Base-by-base conservation (phyloP, 768 basidiomycete genomes). In the Chalciporus sphaerocephalus region DNA sequence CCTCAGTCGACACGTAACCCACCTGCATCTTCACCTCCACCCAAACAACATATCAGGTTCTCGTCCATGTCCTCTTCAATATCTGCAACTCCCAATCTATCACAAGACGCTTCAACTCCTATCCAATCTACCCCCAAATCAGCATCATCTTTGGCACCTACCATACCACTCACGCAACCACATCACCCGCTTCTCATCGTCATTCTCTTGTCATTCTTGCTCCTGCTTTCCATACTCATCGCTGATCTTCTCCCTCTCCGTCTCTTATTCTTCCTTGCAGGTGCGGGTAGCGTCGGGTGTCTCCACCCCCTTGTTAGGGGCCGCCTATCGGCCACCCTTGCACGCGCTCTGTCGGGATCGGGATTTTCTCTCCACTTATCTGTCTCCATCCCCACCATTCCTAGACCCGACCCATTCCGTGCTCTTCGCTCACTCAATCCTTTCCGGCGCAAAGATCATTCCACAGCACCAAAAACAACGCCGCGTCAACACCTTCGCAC, bases 1-100 rank as follows among this genome's bases (percentile, higher is more conserved):
- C 72, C 22, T 72, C 83, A 37, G 12, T 25, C 48, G 54, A 65
- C 11, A 74, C 80, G 0, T 73, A 75, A 5, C 77, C 80, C 58
- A 78, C 81, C 1, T 62, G 73, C 46, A 70, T 85, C 46, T 68
- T 74, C 1, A 38, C 78, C 34, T 68, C 75, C 1, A 38, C 78
- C 34, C 63, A 80, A 24, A 48, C 74, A 11, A 40, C 78, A 30
- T 0, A 64, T 17, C 5, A 77, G 0, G 68, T 83, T 42, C 30
- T 65, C 43, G 18, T 63, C 41, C 16, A 17, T 20, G 9, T n/a
- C 11, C 21, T 41, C 63, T 32, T 42, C 21, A 25, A 34, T 36
- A 38, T n/a, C 38, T 13, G 21, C 53, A 2, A 34, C 18, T 2
- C 27, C 46, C 2, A 17, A 45, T 4, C 7, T 44, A 22, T 35